phyloP scores from a whole-genome alignment of 768 basidiomycete species.

The Leccinum boreale region DNA sequence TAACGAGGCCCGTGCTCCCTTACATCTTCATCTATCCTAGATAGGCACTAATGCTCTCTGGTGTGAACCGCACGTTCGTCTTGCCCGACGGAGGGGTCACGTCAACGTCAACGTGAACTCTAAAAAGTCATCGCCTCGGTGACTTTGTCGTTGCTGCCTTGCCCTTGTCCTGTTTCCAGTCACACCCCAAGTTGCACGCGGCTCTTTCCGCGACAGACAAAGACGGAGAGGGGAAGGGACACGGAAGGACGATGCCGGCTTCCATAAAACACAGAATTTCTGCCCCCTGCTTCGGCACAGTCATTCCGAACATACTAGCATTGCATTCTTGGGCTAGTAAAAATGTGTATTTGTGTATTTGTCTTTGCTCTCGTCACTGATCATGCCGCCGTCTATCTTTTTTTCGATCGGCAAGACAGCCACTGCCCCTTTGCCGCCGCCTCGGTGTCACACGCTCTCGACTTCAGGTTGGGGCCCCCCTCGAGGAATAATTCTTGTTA shows the following conservation, averaged over 20 bases:
- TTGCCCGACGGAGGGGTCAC: constrained; percentile 4
- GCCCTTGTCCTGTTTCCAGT: background rate
- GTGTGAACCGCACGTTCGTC: constrained; percentile 13
- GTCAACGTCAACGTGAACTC: constrained; percentile 11
- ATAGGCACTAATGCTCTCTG: constrained; percentile 7
- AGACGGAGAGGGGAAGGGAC: background rate
- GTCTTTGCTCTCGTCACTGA: constrained; percentile 2
- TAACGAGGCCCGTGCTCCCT: constrained; percentile 2
- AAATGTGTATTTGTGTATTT: background rate
- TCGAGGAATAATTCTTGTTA: constrained; percentile 1
- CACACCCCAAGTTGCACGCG: background rate
- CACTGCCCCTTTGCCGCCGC: background rate
- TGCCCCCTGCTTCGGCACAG: constrained; percentile 10
- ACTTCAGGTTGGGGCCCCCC: background rate
- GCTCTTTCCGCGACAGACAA: background rate
- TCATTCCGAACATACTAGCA: constrained; percentile 3
- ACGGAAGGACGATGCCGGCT: background rate
- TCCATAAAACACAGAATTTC: background rate
- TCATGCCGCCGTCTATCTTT: constrained; percentile 9
- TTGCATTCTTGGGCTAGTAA: background rate
- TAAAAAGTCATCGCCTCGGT: background rate
- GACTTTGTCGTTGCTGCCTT: background rate
- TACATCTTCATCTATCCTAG: constrained; percentile 22
- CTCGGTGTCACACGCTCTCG: background rate
- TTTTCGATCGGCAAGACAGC: constrained; percentile 8